phyloP scores from a whole-genome alignment of 257 asterid genomes.

The Asclepias syriaca region DNA sequence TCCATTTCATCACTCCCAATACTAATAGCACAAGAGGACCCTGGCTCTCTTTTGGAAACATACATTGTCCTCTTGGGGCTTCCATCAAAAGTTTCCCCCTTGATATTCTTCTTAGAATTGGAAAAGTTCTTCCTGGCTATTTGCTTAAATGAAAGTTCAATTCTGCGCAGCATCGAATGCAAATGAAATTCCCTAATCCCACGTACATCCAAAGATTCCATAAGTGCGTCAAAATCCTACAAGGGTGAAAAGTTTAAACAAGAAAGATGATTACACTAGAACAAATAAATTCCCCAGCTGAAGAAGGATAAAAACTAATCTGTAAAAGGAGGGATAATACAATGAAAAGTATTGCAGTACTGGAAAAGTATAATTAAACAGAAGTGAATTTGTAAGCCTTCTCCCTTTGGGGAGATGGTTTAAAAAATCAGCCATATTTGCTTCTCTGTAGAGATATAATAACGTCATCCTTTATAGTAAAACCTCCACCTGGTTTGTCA shows the following conservation, averaged over 20 bases:
- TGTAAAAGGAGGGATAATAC: neutral
- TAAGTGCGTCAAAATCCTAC: constrained; percentile 71
- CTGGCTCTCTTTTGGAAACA: constrained; percentile 25
- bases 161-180: constrained; percentile 62
- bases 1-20: constrained; percentile 31
- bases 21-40: constrained; percentile 26
- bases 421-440: neutral
- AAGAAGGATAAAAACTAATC: neutral
- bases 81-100: constrained; percentile 27
- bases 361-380: neutral
- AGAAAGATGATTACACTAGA: neutral
- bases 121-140: constrained; percentile 31
- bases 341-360: neutral
- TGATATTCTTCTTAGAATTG: constrained; percentile 20
- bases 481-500: neutral
- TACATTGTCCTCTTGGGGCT: constrained; percentile 21
- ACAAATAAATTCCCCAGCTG: neutral
- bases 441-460: neutral
- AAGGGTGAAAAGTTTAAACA: constrained; percentile 1
- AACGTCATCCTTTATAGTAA: neutral
- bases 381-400: neutral
- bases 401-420: neutral
- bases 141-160: constrained; percentile 60
- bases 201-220: constrained; percentile 75
- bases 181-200: constrained; percentile 82